Percentiles rank a stretch among this genome's conserved stretches.
Conservation (phyloP, 331 rosid species). For the Malus hybrid region DNA sequence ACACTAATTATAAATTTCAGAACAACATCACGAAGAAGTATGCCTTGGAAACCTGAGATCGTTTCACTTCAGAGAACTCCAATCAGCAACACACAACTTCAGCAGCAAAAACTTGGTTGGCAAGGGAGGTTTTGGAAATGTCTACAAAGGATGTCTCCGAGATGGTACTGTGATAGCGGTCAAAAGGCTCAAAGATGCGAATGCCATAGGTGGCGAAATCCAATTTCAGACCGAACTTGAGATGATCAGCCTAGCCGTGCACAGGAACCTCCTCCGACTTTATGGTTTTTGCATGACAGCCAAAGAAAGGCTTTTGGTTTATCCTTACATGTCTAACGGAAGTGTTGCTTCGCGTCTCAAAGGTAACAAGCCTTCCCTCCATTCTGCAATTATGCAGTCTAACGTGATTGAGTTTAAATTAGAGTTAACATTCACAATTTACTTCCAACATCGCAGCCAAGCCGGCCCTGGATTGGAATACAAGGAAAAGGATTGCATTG, state of each 20-base stretch:
- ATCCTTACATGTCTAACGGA: constrained; percentile 97
- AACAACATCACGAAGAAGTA: constrained; percentile 60
- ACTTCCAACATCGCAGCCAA: constrained; percentile 43
- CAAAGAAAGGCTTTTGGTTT: constrained; percentile 82
- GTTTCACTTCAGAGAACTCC: constrained; percentile 84
- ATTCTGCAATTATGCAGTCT: neutral
- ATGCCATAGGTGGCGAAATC: constrained; percentile 73
- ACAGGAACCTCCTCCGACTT: constrained; percentile 85
- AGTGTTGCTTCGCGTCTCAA: constrained; percentile 91
- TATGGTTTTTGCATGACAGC: constrained; percentile 84
- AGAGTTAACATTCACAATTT: neutral
- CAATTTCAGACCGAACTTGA: constrained; percentile 94
- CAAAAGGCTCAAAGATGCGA: constrained; percentile 86
- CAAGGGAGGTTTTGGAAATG: constrained; percentile 92
- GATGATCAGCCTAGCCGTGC: constrained; percentile 98
- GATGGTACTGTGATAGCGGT: constrained; percentile 82
- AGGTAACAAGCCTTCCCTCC: constrained; percentile 33
- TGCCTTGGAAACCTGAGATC: constrained; percentile 76
- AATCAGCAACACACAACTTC: constrained; percentile 78
- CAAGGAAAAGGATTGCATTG: constrained; percentile 84
- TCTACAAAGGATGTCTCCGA: constrained; percentile 82
- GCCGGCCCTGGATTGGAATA: constrained; percentile 76
- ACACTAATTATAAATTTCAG: constrained; percentile 29
- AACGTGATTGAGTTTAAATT: neutral
- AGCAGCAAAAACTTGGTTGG: constrained; percentile 85